Base-by-base conservation (phyloP, 257 asterid genomes). In the Eustoma russellianum region DNA sequence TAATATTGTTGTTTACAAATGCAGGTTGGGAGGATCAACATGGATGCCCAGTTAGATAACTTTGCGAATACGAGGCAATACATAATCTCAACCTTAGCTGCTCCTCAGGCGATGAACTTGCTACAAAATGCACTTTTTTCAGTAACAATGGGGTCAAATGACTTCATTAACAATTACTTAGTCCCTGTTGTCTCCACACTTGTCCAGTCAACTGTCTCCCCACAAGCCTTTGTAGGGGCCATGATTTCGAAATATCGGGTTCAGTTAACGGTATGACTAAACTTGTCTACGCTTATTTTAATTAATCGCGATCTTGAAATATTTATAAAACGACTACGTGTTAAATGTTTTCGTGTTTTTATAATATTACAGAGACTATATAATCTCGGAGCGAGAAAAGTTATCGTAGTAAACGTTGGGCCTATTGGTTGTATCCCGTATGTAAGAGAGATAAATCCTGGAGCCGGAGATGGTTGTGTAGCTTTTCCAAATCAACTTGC, bases 351-450 rank as follows among this genome's bases (percentile, higher is more conserved):
- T 24, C 4, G 6, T 33, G 33, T 19, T 47, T 47, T 28, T 10
- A 47, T 46, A 64, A 28, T 12, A 12, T 2, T 55, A 16, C 79
- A 87, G 94, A 79, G 96, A 67, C 83, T 87, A 8, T 74, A 81
- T 52, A 46, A 50, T 5, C 61, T 87, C 86, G 94, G 83, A 1
- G 92, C 74, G 0, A 79, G 84, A 60, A 80, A 68, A 55, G 45
- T 87, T 2, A 35, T 77, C 0, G 79, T 81, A 40, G 79, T 75
- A 9, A 86, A 83, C 70, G 89, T 83, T 3, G 96, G 96, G 51
- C 92, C 94, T 2, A 77, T 86, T 55, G 95, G 96, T 18, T 86
- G 96, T 74, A 83, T 86, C 60, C 96, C 96, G 45, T 81, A 44
- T 66, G 70, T 75, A 54, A 83, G 88, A 75, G 96, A 74, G 5